Evolutionary conservation across 116 monocot species (phyloP).

Genomic region (Phalaenopsis hybrid): DNA sequence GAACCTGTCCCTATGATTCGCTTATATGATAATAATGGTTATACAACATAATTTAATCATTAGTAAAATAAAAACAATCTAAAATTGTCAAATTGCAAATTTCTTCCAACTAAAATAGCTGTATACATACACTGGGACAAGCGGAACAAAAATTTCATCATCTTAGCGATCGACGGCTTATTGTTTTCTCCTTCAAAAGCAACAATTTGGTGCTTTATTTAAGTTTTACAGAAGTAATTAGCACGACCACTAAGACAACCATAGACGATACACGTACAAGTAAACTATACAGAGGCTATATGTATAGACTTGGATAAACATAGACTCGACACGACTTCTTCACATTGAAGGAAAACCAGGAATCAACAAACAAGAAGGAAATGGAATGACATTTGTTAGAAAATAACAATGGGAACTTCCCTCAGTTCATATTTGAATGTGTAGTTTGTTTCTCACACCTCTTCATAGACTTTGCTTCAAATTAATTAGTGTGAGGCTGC

Average conservation of each 20-base stretch:
- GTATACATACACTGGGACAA: neutral
- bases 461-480: slow-evolving; percentile 1
- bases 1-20: too few relatives aligned
- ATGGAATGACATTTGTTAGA: neutral
- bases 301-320: neutral
- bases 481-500: neutral
- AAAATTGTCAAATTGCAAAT: neutral
- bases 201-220: slow-evolving; percentile 7
- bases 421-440: neutral
- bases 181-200: slow-evolving; percentile 4
- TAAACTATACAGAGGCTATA: neutral
- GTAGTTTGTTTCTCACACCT: neutral
- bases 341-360: neutral
- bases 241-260: neutral
- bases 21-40: too few relatives aligned
- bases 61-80: too few relatives aligned
- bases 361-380: neutral
- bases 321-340: neutral
- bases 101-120: neutral
- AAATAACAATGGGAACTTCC: neutral
- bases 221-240: neutral
- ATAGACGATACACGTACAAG: neutral
- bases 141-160: neutral
- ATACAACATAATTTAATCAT: too few relatives aligned
- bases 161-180: neutral